Evolutionary conservation across 768 basidiomycete species (phyloP).

Genomic region (Auriscalpium vulgare): DNA sequence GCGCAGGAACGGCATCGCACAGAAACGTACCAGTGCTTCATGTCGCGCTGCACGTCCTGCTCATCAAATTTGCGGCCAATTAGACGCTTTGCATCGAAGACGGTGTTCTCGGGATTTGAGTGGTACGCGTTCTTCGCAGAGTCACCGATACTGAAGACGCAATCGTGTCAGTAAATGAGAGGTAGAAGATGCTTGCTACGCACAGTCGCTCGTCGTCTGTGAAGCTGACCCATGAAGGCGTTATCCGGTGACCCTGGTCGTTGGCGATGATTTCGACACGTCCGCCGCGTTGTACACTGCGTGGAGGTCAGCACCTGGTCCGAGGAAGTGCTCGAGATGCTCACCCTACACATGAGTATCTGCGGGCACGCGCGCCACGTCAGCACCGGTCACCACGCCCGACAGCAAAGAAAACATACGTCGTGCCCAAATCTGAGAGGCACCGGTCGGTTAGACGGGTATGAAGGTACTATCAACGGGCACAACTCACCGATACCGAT

Average conservation of each 20-base stretch:
- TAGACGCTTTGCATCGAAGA: slow-evolving; percentile 95
- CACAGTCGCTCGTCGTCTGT: slow-evolving; percentile 49
- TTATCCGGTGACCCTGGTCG: slow-evolving; percentile 54
- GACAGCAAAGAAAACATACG: slow-evolving; percentile 35
- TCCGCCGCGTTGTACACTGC: slow-evolving; percentile 31
- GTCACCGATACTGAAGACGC: slow-evolving; percentile 64
- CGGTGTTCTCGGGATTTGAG: slow-evolving; percentile 86
- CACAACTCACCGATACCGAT: slow-evolving; percentile 78
- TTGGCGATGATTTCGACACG: slow-evolving; percentile 54
- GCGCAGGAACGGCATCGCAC: neutral
- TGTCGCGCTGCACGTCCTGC: slow-evolving; percentile 74
- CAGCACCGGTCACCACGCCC: slow-evolving; percentile 9
- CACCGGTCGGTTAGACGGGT: slow-evolving; percentile 7
- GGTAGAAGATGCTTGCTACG: slow-evolving; percentile 2
- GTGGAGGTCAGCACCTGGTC: slow-evolving; percentile 6
- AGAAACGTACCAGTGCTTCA: slow-evolving; percentile 64
- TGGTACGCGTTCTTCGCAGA: slow-evolving; percentile 94
- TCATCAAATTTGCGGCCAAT: slow-evolving; percentile 85
- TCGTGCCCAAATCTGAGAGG: slow-evolving; percentile 78
- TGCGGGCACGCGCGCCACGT: slow-evolving; percentile 26
- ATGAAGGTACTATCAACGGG: neutral
- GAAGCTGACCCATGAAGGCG: slow-evolving; percentile 57
- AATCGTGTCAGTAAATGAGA: neutral
- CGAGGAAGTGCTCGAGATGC: slow-evolving; percentile 31
- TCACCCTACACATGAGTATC: slow-evolving; percentile 94